Base-by-base conservation (phyloP, 106 monocot species). In the Acorus calamus region DNA sequence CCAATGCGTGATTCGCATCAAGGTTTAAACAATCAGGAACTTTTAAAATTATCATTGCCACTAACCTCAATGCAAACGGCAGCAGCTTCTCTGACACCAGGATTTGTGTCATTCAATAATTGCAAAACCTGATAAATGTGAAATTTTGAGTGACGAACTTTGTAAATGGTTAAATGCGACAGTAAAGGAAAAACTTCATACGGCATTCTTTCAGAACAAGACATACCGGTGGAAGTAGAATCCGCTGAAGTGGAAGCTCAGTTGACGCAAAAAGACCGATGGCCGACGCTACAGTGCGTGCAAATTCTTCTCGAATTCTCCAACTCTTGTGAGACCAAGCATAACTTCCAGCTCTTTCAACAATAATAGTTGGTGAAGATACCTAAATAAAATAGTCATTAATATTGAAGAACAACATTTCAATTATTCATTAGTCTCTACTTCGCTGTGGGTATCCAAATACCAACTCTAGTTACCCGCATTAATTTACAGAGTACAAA, bases 301-400 rank as follows among this genome's bases (percentile, higher is more conserved):
- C 78, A 77, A 91, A 98, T 61, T 98, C 96, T 78, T 98, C 96
- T 11, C 96, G 77, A 6, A 91, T 87, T 71, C 90, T 84, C 96
- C 96, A 98, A 58, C 96, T 98, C 79, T 79, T 91, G 76, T 98
- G 90, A 55, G 60, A 64, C 96, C 96, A 98, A 2, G 96, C 96
- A 88, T 74, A 91, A 69, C 76, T 85, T 28, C 96, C 96, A 62
- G 96, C 96, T 76, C 96, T 87, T 74, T 98, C 96, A 75, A 91
- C 96, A 46, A 98, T 85, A 69, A 98, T 98, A 48, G 96, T 98
- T 8, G 96, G 91, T 43, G 96, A 98, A 53, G 96, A 98, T 41
- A 98, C 91, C 96, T 94, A 66, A 66, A 28, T 28, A 28, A 28
- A 28, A 28, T 28, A 28, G 28, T 28, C 28, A 28, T 28, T 28